Evolutionary conservation across 148 eudicot species (phyloP).

Genomic region (Diospyros lotus): DNA sequence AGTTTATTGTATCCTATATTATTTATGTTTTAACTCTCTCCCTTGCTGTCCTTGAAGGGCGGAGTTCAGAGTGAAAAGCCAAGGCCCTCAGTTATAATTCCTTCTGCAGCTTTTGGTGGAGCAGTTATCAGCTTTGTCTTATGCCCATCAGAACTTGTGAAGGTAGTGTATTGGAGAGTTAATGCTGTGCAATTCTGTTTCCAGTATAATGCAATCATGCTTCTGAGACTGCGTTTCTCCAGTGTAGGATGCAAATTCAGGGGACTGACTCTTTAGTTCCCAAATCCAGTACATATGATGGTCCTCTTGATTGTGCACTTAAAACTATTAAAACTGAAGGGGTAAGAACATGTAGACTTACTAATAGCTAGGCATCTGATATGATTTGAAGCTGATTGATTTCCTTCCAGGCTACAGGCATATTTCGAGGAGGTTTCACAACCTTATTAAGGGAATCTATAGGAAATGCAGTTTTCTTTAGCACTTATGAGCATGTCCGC

Average conservation of each 20-base stretch:
- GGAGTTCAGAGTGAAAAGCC: constrained; percentile 55
- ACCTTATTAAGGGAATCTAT: constrained; percentile 80
- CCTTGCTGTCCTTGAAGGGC: constrained; percentile 34
- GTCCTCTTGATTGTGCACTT: constrained; percentile 74
- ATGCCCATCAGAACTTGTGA: constrained; percentile 79
- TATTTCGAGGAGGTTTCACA: constrained; percentile 81
- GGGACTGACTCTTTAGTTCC: constrained; percentile 77
- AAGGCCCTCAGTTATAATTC: constrained; percentile 55
- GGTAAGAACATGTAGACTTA: constrained; percentile 38
- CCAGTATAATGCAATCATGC: not conserved
- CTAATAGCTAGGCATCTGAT: constrained; percentile 5
- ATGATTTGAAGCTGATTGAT: constrained; percentile 22
- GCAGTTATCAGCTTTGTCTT: constrained; percentile 72
- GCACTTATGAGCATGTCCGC: constrained; percentile 69
- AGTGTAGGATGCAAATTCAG: constrained; percentile 99
- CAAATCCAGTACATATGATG: constrained; percentile 42
- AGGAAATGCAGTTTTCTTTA: constrained; percentile 78
- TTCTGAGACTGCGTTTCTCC: constrained; percentile 27
- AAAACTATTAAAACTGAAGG: constrained; percentile 74
- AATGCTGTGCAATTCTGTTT: not conserved
- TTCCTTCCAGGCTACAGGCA: constrained; percentile 63
- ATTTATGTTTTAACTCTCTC: not conserved
- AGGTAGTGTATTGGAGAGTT: constrained; percentile 38
- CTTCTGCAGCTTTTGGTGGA: constrained; percentile 79
- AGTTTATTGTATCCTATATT: not conserved